These are phyloP conservation scores for Russula virescens DNA, from an alignment of 768 basidiomycete genomes.

Conservation along the genomic window DNA sequence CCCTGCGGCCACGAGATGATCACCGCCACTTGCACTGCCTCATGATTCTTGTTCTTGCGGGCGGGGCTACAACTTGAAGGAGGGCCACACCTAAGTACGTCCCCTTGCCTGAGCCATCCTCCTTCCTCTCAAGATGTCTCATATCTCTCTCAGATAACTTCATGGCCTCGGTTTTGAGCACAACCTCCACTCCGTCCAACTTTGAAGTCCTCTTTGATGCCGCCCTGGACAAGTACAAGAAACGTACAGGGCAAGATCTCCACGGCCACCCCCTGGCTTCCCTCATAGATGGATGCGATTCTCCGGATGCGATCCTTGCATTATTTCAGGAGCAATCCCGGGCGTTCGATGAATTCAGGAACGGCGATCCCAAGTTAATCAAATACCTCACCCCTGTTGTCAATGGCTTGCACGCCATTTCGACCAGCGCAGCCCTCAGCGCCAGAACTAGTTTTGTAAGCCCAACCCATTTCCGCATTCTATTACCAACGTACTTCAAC, in stretches of 20 bases:
- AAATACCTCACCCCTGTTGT: background rate
- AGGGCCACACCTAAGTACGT: too few relatives aligned
- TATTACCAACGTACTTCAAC: background rate
- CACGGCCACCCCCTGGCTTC: background rate
- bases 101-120: too few relatives aligned
- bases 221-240: background rate
- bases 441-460: background rate
- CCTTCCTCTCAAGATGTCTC: too few relatives aligned
- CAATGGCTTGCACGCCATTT: background rate
- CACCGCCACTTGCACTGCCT: too few relatives aligned
- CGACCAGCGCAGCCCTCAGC: background rate
- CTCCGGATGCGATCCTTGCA: background rate
- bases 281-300: background rate
- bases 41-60: too few relatives aligned
- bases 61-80: too few relatives aligned
- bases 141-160: too few relatives aligned
- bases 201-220: background rate
- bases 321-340: background rate
- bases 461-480: background rate
- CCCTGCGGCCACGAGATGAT: too few relatives aligned
- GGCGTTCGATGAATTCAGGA: background rate
- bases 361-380: background rate
- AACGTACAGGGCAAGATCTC: background rate
- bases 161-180: background rate
- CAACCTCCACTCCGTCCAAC: background rate